Evolutionary conservation across 768 basidiomycete species (phyloP), one percentile per base, ranked within the genome.

Genomic region (Porphyrellus cyaneotinctus): DNA sequence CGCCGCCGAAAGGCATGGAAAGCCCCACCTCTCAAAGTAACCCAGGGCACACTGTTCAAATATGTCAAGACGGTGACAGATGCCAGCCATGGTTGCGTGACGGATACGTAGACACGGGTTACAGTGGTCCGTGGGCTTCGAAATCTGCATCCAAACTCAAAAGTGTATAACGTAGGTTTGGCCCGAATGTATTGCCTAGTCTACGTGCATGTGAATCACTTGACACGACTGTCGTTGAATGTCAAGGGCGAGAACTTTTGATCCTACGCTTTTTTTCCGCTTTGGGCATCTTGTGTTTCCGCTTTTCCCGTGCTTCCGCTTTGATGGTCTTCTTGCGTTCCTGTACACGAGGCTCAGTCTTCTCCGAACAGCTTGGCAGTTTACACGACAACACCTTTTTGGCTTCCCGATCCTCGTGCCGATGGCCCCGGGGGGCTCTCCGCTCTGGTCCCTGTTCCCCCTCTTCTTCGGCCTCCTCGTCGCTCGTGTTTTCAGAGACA

Each of bases 211-310:
- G 30, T 51, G 54, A 33, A 26, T 42, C 39, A 33, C 47, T 53
- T 64, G 54, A 49, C 58, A 56, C 58, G 47, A 33, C 31, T 49
- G 54, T 56, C 50, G 53, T 53, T 31, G 20, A 37, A 54, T 33
- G 49, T 63, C 60, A 59, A 51, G 58, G 58, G 43, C 57, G 52
- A 62, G 71, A 42, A 66, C 65, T 59, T 62, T 91, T 97, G 61
- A 97, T 78, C 57, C 80, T 81, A 37, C 83, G 80, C 74, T 91
- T 91, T 77, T 97, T 98, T 72, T 95, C 92, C 37, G 87, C 84
- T 67, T 98, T 98, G 42, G 95, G 90, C 78, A 97, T 92, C 75
- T 98, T 98, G 60, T 81, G 77, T 70, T 93, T 91, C 56, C 95
- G 79, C 68, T 81, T 88, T 74, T 97, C 94, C 63, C 85, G 79